Evolutionary conservation across 768 basidiomycete species (phyloP).

Genomic region (Rhodosporidiobolus odoratus): DNA sequence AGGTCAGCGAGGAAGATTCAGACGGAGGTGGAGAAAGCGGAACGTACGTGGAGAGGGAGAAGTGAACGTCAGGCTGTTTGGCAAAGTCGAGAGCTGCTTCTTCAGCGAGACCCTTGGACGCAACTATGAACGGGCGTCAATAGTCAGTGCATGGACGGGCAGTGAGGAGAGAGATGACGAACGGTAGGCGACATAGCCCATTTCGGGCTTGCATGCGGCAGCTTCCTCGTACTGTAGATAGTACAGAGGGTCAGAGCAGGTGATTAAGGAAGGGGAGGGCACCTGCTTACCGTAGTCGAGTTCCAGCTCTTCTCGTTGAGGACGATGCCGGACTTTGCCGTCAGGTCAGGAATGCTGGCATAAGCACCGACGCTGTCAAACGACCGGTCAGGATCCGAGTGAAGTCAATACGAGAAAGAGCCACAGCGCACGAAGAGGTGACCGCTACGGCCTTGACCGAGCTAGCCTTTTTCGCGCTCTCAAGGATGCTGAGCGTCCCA

Average conservation of each 20-base stretch:
- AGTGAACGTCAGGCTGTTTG: constrained; percentile 39
- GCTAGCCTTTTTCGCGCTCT: neutral
- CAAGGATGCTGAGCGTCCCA: constrained; percentile 1
- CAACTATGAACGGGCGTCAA: constrained; percentile 34
- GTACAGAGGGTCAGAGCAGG: no score
- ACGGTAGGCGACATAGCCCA: no score
- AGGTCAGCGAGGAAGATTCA: neutral
- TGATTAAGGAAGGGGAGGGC: neutral
- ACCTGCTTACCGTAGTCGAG: neutral
- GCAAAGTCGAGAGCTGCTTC: constrained; percentile 55
- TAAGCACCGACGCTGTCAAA: neutral
- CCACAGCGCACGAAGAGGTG: neutral
- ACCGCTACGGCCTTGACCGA: neutral
- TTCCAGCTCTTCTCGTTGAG: neutral
- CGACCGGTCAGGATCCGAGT: neutral
- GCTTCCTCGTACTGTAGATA: neutral
- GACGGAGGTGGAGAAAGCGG: no score
- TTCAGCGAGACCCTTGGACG: constrained; percentile 63
- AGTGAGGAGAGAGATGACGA: no score
- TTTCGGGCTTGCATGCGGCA: no score
- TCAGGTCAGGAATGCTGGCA: neutral
- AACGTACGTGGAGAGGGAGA: neutral
- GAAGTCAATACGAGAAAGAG: neutral
- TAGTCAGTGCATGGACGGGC: no score
- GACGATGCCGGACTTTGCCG: neutral